Conservation (phyloP, 2,329 filamentous ascomycete species). For the Trichoderma asperellum region DNA sequence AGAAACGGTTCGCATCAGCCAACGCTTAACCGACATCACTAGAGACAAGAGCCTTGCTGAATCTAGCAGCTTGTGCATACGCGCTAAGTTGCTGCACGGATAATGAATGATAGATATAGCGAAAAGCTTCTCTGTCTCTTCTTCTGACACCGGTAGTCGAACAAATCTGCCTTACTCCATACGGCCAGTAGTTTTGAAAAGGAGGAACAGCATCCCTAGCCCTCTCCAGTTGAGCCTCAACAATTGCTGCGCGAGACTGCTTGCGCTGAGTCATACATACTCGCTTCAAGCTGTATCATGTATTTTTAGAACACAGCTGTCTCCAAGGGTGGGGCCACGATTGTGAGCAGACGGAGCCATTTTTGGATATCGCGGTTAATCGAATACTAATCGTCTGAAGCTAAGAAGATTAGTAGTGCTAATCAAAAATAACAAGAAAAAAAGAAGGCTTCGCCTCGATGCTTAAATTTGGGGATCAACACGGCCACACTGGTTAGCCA, state of each 20-base stretch:
- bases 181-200: neutral
- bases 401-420: conserved; percentile 11
- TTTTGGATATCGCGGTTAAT: neutral
- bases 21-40: neutral
- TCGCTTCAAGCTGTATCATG: conserved; percentile 4
- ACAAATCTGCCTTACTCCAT: neutral
- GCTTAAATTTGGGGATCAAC: conserved; percentile 6
- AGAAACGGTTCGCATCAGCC: neutral
- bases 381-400: conserved; percentile 4
- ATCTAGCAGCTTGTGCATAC: neutral
- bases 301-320: conserved; percentile 19
- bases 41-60: neutral
- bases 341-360: neutral
- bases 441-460: conserved; percentile 20
- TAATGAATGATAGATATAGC: neutral
- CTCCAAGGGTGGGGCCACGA: neutral
- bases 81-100: neutral
- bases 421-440: neutral
- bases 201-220: neutral
- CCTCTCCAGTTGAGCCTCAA: conserved; percentile 1
- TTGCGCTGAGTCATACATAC: conserved; percentile 3
- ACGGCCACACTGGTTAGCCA: neutral
- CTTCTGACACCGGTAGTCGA: too few species aligned
- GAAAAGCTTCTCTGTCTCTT: neutral
- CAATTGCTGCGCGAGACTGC: neutral